Base-by-base conservation (phyloP, 495 filamentous ascomycete genomes). In the Echria macrotheca region DNA sequence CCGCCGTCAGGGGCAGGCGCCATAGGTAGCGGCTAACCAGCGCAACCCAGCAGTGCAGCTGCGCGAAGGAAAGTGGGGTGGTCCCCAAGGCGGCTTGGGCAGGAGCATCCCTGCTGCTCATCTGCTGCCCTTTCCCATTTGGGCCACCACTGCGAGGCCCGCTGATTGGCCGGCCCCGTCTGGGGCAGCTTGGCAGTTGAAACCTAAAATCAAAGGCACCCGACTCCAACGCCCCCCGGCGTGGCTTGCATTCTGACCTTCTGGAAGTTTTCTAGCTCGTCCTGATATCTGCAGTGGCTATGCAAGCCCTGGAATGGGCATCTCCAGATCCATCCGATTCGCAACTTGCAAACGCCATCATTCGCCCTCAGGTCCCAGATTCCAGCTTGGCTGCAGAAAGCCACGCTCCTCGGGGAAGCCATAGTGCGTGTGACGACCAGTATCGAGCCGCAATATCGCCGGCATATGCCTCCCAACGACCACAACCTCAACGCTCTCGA, bases 111-210 rank as follows among this genome's bases (percentile, higher is more conserved):
- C 42, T 31, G 28, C 28, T 12, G 28, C 28, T 31, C 28, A 31
- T 31, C 28, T 31, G 28, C 28, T 31, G 19, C 9, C 51, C 43
- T 43, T 60, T 57, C 64, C 64, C 26, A n/a, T 54, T 66, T 55
- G 49, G 62, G 64, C 29, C 44, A 60, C 58, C 62, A 56, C 47
- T 65, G 62, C 62, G 62, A 66, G 15, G 25, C 25, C 23, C 11
- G 5, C 42, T 32, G 25, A 44, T 44, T 44, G 42, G 42, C 11
- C 21, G 14, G 38, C 17, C 17, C 18, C 14, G 18, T 12, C 22
- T 22, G 38, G 38, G 38, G 17, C 4, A 23, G 2, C 19, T 21
- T 5, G 21, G 19, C 15, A 8, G 38, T 17, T 17, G 38, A 41
- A 37, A 41, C 42, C 24, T 44, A 44, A 44, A 44, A 29, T 44